These are phyloP conservation scores for Priceomyces castillae DNA, from an alignment of 805 yeast species.

Conservation along the genomic window DNA sequence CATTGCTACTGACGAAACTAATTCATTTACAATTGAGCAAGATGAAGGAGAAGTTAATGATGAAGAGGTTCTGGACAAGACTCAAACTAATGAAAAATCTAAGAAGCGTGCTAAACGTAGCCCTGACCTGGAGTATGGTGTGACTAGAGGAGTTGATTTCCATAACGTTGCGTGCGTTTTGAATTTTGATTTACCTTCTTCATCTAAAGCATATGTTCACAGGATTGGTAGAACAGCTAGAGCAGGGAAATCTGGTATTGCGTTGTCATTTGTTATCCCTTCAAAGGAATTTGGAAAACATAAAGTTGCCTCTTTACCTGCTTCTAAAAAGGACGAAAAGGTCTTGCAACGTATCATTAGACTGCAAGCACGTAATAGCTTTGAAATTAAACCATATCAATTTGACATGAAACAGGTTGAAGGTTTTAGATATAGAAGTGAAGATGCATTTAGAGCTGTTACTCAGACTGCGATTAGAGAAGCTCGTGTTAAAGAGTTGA, in stretches of 20 bases:
- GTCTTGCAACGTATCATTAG: constrained; percentile 71
- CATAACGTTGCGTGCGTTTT: constrained; percentile 93
- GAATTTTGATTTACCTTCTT: constrained; percentile 89
- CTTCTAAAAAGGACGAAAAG: constrained; percentile 84
- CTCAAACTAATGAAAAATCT: constrained; percentile 15
- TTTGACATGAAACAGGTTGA: constrained; percentile 92
- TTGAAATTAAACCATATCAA: constrained; percentile 79
- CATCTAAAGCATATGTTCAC: constrained; percentile 87
- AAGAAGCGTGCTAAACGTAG: constrained; percentile 30
- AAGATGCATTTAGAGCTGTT: constrained; percentile 94
- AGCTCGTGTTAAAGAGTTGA: constrained; percentile 86
- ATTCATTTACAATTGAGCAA: constrained; percentile 49
- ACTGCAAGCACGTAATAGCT: constrained; percentile 72
- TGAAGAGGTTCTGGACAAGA: constrained; percentile 17
- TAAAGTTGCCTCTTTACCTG: constrained; percentile 66
- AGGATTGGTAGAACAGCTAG: constrained; percentile 97
- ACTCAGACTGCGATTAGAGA: constrained; percentile 88
- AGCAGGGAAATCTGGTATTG: constrained; percentile 94
- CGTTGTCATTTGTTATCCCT: constrained; percentile 88
- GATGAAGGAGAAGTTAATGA: constrained; percentile 48
- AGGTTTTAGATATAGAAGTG: constrained; percentile 93
- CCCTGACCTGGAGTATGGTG: constrained; percentile 81
- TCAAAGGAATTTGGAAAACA: constrained; percentile 84
- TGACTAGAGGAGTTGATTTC: constrained; percentile 95
- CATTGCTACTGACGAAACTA: constrained; percentile 93